Percentiles rank a stretch among this genome's conserved stretches.
phyloP scores from a whole-genome alignment of 192 early-diverging fungal species.

The Allomyces javanicus region DNA sequence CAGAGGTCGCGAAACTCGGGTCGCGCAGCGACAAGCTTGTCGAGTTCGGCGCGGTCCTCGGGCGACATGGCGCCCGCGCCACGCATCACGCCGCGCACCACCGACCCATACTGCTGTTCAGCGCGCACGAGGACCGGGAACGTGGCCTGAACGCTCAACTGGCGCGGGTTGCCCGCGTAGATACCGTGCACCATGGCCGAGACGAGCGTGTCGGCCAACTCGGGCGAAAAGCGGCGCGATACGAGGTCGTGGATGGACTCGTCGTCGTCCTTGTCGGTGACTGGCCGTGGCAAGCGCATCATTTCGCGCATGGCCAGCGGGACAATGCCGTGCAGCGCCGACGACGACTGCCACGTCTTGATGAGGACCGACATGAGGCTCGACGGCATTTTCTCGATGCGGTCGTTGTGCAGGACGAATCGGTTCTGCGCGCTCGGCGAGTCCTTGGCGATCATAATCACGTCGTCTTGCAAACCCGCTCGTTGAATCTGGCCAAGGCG shows the following conservation, averaged over 20 bases:
- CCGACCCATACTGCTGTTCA: slow-evolving; percentile 35
- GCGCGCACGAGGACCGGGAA: slow-evolving; percentile 50
- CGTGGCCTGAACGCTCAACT: slow-evolving; percentile 54
- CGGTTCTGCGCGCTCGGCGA: neutral
- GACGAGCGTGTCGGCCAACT: slow-evolving; percentile 59
- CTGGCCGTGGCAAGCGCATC: slow-evolving; percentile 15
- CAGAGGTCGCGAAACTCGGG: slow-evolving; percentile 7
- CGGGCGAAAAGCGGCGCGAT: slow-evolving; percentile 47
- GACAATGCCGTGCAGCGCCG: slow-evolving; percentile 34
- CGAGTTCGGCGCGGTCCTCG: neutral
- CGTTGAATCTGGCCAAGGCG: neutral
- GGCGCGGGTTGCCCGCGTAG: slow-evolving; percentile 67
- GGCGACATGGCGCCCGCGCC: too few species aligned
- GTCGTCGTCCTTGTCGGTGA: slow-evolving; percentile 23
- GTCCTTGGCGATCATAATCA: neutral
- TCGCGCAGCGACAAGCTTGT: slow-evolving; percentile 12
- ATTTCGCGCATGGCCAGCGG: slow-evolving; percentile 35
- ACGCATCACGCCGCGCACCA: slow-evolving; percentile 24
- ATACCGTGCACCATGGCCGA: slow-evolving; percentile 84
- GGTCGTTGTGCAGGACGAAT: neutral
- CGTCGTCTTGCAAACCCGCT: neutral
- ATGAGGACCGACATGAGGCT: slow-evolving; percentile 19
- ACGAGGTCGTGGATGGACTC: slow-evolving; percentile 77
- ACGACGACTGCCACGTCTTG: slow-evolving; percentile 5
- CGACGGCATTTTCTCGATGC: slow-evolving; percentile 42